Evolutionary conservation across 1,139 yeast species (phyloP).

Genomic region (Blastobotrys petasosporus): DNA sequence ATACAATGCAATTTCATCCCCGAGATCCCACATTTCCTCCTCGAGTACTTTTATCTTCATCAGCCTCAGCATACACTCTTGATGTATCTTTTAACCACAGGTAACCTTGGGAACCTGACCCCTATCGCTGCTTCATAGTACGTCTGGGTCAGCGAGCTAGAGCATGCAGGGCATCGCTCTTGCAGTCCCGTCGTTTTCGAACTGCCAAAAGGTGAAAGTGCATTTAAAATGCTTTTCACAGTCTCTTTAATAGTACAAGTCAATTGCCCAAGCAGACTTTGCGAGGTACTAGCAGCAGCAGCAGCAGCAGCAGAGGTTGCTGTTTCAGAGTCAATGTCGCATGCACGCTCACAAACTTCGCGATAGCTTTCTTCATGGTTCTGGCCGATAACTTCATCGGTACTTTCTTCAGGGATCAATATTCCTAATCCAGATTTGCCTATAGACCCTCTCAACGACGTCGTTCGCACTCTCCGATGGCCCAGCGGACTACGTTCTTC

Average conservation of each 20-base stretch:
- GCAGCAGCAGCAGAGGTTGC: too few species aligned
- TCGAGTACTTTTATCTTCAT: background rate
- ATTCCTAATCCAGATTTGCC: slow-evolving; percentile 4
- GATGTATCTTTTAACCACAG: slow-evolving; percentile 7
- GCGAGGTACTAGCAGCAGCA: too few species aligned
- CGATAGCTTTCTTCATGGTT: slow-evolving; percentile 4
- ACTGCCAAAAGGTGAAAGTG: background rate
- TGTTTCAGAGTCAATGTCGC: slow-evolving; percentile 6
- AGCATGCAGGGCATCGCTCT: too few species aligned
- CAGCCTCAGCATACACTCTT: slow-evolving; percentile 3
- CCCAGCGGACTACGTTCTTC: too few species aligned
- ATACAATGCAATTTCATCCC: too few species aligned
- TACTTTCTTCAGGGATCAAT: slow-evolving; percentile 4
- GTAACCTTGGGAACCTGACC: slow-evolving; percentile 7
- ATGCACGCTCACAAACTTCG: slow-evolving; percentile 6
- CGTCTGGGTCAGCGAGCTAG: slow-evolving; percentile 3
- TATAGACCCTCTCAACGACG: slow-evolving; percentile 4
- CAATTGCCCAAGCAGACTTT: too few species aligned
- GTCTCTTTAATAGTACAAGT: background rate
- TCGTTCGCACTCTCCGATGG: background rate
- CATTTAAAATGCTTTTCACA: background rate
- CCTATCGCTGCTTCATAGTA: slow-evolving; percentile 4
- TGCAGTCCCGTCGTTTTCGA: background rate
- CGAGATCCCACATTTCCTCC: too few species aligned
- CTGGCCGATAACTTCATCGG: background rate